Conservation (phyloP, 2,329 filamentous ascomycete genomes). For the Epichloe typhina region DNA sequence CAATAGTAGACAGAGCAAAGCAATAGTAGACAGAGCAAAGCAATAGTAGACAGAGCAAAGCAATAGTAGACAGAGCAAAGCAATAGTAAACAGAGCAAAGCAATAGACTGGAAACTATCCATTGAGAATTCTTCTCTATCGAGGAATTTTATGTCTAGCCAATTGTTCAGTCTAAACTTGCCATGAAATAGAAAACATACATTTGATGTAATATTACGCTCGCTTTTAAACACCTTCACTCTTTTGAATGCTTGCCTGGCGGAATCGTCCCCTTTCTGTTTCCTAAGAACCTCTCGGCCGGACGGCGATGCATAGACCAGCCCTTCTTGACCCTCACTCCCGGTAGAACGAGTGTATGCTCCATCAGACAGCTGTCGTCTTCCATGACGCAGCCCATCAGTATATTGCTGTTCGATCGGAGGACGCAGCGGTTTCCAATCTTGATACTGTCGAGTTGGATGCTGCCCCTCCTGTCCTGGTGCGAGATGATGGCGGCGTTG, state of each 20-base stretch:
- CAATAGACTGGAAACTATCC: too few relatives aligned
- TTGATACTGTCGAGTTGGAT: conserved; percentile 39
- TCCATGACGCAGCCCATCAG: conserved; percentile 40
- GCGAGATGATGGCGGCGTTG: conserved; percentile 40
- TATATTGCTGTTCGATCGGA: conserved; percentile 36
- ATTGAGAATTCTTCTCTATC: too few relatives aligned
- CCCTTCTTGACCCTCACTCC: conserved; percentile 39
- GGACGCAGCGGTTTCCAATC: conserved; percentile 38
- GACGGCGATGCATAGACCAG: conserved; percentile 41
- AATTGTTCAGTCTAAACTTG: neutral
- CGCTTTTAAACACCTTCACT: neutral
- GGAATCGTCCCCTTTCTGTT: neutral
- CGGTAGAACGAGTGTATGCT: conserved; percentile 44
- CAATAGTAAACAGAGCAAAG: too few relatives aligned
- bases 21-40: too few relatives aligned
- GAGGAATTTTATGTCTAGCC: too few relatives aligned
- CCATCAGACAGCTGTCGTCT: conserved; percentile 31
- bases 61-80: too few relatives aligned
- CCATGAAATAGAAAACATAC: too few relatives aligned
- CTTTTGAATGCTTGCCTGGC: neutral
- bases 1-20: too few relatives aligned
- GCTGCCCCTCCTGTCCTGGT: conserved; percentile 43
- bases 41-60: too few relatives aligned
- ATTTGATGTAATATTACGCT: too few relatives aligned
- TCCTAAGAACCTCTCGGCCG: conserved; percentile 16